Evolutionary conservation across 441 rosid species (phyloP).

Genomic region (Populus hybrid): DNA sequence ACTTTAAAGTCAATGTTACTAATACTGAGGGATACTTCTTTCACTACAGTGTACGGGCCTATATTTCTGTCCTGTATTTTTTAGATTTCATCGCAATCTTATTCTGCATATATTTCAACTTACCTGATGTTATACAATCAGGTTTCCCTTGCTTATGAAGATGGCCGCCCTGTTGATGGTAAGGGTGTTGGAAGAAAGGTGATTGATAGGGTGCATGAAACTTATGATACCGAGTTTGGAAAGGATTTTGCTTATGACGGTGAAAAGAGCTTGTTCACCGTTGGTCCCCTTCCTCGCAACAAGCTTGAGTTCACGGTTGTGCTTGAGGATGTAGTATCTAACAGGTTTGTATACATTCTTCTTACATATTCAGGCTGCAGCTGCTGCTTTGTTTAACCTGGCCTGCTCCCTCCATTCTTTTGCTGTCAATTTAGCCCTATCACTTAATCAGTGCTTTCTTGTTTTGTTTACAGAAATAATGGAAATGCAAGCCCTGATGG

Average conservation of each 20-base stretch:
- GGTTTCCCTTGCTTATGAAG: constrained; percentile 56
- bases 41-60: constrained; percentile 45
- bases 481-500: constrained; percentile 46
- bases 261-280: constrained; percentile 55
- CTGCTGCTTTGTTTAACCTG: neutral
- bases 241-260: constrained; percentile 66
- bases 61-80: neutral
- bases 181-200: constrained; percentile 54
- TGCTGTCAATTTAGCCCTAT: neutral
- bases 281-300: constrained; percentile 52
- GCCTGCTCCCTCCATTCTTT: neutral
- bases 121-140: constrained; percentile 13
- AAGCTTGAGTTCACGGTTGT: constrained; percentile 54
- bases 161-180: constrained; percentile 52
- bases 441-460: neutral
- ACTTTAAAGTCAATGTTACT: constrained; percentile 54
- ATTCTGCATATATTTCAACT: neutral
- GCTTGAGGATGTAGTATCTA: constrained; percentile 45
- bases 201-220: constrained; percentile 51
- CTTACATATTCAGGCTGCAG: neutral
- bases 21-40: constrained; percentile 43
- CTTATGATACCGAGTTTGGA: constrained; percentile 45
- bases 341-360: constrained; percentile 24
- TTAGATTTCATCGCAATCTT: neutral
- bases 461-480: constrained; percentile 28